phyloP scores from a whole-genome alignment of 257 asterid genomes.

The Nicotiana benthamiana region DNA sequence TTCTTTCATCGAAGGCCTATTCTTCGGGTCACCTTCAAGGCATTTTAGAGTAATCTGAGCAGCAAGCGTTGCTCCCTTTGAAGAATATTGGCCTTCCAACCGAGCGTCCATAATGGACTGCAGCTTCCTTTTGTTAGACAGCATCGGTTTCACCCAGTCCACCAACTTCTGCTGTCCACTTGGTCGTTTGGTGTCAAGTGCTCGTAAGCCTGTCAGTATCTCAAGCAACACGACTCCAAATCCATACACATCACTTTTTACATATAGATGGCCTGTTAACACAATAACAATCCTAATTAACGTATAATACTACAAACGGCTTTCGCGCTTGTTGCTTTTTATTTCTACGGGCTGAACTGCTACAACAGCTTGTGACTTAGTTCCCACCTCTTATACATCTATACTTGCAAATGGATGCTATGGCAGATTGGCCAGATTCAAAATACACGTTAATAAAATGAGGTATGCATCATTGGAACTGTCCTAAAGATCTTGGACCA shows the following conservation, averaged over 20 bases:
- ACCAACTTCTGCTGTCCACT: constrained; percentile 9
- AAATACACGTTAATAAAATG: background rate
- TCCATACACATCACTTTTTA: constrained; percentile 21
- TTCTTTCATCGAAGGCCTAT: constrained; percentile 23
- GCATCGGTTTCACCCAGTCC: constrained; percentile 12
- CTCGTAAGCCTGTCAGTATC: constrained; percentile 18
- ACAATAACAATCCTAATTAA: background rate
- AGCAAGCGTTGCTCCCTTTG: constrained; percentile 11
- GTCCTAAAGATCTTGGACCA: background rate
- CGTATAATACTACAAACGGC: background rate
- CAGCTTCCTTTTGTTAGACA: constrained; percentile 11
- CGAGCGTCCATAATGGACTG: constrained; percentile 14
- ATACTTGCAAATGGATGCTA: background rate
- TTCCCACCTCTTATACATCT: background rate
- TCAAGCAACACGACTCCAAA: constrained; percentile 22
- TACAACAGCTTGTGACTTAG: background rate
- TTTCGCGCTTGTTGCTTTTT: background rate
- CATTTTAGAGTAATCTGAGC: constrained; percentile 21
- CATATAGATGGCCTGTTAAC: constrained; percentile 15
- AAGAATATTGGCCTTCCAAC: constrained; percentile 18
- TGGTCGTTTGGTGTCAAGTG: constrained; percentile 5
- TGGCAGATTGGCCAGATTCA: background rate
- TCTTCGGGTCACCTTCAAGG: constrained; percentile 1
- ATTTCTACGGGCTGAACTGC: background rate
- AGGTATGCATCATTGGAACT: background rate